Evolutionary conservation across 805 yeast genomes (phyloP).

Genomic region (Sugiyamaella chiloensis): DNA sequence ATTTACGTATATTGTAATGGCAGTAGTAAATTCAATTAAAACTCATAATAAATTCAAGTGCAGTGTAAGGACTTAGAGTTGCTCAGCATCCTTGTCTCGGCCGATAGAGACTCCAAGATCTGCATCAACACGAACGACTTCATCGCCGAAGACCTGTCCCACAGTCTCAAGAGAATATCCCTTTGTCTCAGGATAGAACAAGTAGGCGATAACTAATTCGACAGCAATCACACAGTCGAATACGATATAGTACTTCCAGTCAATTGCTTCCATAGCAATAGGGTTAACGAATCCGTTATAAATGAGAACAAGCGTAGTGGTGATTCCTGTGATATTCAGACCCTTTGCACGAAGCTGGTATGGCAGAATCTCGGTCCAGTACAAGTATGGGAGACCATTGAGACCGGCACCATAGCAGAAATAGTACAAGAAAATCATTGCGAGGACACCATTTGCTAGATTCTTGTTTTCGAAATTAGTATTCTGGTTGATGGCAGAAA

Average conservation of each 20-base stretch:
- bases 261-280: slow-evolving; percentile 40
- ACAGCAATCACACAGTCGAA: neutral
- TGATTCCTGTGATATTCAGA: neutral
- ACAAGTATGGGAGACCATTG: slow-evolving; percentile 8
- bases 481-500: slow-evolving; percentile 38
- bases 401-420: neutral
- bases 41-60: no score
- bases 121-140: no score
- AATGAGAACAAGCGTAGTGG: neutral
- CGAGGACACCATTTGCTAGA: slow-evolving; percentile 13
- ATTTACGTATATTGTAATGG: no score
- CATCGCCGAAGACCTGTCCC: slow-evolving; percentile 42
- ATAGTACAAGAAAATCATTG: slow-evolving; percentile 17
- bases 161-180: slow-evolving; percentile 43
- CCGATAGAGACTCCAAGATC: no score
- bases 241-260: slow-evolving; percentile 45
- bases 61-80: no score
- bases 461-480: slow-evolving; percentile 6
- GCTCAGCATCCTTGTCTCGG: no score
- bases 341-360: neutral
- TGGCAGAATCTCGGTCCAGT: neutral
- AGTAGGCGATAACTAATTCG: slow-evolving; percentile 21
- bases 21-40: no score
- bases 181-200: slow-evolving; percentile 39
- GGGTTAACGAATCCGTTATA: slow-evolving; percentile 28